Evolutionary conservation across 257 asterid genomes (phyloP).

Genomic region (Plantago elongata): DNA sequence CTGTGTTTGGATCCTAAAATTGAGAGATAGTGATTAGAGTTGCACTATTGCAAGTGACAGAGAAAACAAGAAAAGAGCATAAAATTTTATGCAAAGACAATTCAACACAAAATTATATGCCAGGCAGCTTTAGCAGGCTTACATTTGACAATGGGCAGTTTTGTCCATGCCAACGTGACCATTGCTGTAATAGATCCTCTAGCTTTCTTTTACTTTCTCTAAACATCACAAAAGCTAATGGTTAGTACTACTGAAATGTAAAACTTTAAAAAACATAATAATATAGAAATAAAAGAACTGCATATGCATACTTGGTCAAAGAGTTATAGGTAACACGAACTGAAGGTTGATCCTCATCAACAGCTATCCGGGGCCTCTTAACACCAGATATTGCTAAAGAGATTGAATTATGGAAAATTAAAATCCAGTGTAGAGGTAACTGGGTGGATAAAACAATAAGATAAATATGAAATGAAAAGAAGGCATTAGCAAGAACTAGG

Average conservation of each 20-base stretch:
- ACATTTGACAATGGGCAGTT: slow-evolving; percentile 60
- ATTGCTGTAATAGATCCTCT: slow-evolving; percentile 73
- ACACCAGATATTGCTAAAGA: slow-evolving; percentile 57
- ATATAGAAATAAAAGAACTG: slow-evolving; percentile 10
- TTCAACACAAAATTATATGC: neutral
- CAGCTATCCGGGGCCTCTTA: slow-evolving; percentile 71
- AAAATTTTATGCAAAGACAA: slow-evolving; percentile 5
- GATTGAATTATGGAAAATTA: slow-evolving; percentile 34
- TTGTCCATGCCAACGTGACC: slow-evolving; percentile 89
- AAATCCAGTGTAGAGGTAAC: slow-evolving; percentile 15
- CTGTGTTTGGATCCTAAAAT: slow-evolving; percentile 57
- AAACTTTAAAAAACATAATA: slow-evolving; percentile 8
- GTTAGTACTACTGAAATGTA: slow-evolving; percentile 8
- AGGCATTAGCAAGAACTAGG: neutral
- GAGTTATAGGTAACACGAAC: slow-evolving; percentile 69
- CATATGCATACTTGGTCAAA: slow-evolving; percentile 56
- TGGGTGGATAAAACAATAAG: neutral
- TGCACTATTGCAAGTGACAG: slow-evolving; percentile 13
- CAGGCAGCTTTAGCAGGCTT: slow-evolving; percentile 20
- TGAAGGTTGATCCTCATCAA: slow-evolving; percentile 67
- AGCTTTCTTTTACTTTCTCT: slow-evolving; percentile 89
- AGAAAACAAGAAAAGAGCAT: slow-evolving; percentile 13
- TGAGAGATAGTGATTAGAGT: slow-evolving; percentile 22
- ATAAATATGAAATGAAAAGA: slow-evolving; percentile 4
- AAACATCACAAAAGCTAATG: slow-evolving; percentile 27